A percentile compares a stretch with the other conserved stretches of the same genome.
These are phyloP conservation scores for Vickermania ingenoplastis DNA, from an alignment of 208 protist genomes.

Conservation along the genomic window DNA sequence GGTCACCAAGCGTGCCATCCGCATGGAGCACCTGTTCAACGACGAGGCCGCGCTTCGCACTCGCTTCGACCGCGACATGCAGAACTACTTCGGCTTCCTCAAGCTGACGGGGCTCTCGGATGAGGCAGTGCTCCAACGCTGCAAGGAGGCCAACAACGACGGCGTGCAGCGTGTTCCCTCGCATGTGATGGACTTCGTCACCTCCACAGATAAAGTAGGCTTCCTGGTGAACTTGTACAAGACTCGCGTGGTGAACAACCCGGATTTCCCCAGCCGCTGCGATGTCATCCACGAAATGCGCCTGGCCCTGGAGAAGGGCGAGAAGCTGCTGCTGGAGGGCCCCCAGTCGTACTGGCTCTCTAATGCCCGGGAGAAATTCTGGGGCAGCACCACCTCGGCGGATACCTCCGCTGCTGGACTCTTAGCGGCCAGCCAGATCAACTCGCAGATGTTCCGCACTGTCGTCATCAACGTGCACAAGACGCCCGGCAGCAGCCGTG, in stretches of 20 bases:
- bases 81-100: slow-evolving; percentile 76
- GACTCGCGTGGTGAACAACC: slow-evolving; percentile 61
- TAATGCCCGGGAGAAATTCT: slow-evolving; percentile 89
- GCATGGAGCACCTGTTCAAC: slow-evolving; percentile 89
- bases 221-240: slow-evolving; percentile 77
- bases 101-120: slow-evolving; percentile 61
- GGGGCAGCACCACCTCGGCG: slow-evolving; percentile 85
- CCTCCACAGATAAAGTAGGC: slow-evolving; percentile 67
- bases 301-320: slow-evolving; percentile 45
- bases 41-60: slow-evolving; percentile 43
- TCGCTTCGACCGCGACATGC: slow-evolving; percentile 78
- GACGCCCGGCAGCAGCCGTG: slow-evolving; percentile 81
- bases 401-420: slow-evolving; percentile 79
- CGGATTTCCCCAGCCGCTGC: slow-evolving; percentile 61
- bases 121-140: slow-evolving; percentile 64
- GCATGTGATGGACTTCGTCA: slow-evolving; percentile 79
- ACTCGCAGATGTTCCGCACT: slow-evolving; percentile 64
- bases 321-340: slow-evolving; percentile 86
- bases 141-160: slow-evolving; percentile 78
- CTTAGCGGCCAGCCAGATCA: slow-evolving; percentile 77
- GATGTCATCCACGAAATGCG: slow-evolving; percentile 81
- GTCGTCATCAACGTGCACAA: slow-evolving; percentile 91
- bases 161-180: slow-evolving; percentile 64
- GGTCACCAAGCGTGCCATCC: slow-evolving; percentile 82
- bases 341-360: slow-evolving; percentile 90